A percentile compares a stretch with the other conserved stretches of the same genome.
phyloP scores from a whole-genome alignment of 1,284 basidiomycete genomes.

The Coniophora puteana region DNA sequence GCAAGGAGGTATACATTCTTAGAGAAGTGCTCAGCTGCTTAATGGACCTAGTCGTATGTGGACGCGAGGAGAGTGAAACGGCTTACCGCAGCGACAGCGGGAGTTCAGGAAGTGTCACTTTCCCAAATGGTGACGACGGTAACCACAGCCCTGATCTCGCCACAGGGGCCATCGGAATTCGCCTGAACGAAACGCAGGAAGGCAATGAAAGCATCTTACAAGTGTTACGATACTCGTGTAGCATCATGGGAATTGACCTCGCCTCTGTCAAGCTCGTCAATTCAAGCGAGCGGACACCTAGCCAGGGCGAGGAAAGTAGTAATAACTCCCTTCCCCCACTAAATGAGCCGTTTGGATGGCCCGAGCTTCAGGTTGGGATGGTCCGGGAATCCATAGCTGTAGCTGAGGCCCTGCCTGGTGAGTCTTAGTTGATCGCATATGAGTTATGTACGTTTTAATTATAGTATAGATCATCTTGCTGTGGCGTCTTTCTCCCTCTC shows the following conservation, averaged over 20 bases:
- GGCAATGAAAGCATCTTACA: slow-evolving; percentile 79
- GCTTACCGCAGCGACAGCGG: slow-evolving; percentile 34
- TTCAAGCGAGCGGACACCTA: slow-evolving; percentile 18
- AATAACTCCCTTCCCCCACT: slow-evolving; percentile 17
- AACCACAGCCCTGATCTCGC: slow-evolving; percentile 27
- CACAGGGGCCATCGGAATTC: slow-evolving; percentile 59
- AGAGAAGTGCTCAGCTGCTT: slow-evolving; percentile 79
- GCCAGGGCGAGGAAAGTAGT: slow-evolving; percentile 9
- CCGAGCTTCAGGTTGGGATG: slow-evolving; percentile 87
- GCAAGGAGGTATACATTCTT: slow-evolving; percentile 85
- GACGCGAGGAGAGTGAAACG: slow-evolving; percentile 60
- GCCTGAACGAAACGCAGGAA: slow-evolving; percentile 66
- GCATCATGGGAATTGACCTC: slow-evolving; percentile 76
- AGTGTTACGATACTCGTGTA: slow-evolving; percentile 71
- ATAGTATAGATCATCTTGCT: slow-evolving; percentile 60
- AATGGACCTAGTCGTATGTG: slow-evolving; percentile 77
- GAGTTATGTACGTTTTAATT: slow-evolving; percentile 11
- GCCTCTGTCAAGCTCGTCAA: slow-evolving; percentile 56
- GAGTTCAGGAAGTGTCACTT: slow-evolving; percentile 33
- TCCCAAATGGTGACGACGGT: slow-evolving; percentile 25
- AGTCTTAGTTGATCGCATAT: slow-evolving; percentile 23
- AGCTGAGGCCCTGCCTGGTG: slow-evolving; percentile 88
- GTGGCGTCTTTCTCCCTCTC: slow-evolving; percentile 79
- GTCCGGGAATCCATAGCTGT: slow-evolving; percentile 89
- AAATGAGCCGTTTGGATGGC: slow-evolving; percentile 79